Evolutionary conservation across 768 basidiomycete genomes (phyloP).

Genomic region (Amanita rubescens): DNA sequence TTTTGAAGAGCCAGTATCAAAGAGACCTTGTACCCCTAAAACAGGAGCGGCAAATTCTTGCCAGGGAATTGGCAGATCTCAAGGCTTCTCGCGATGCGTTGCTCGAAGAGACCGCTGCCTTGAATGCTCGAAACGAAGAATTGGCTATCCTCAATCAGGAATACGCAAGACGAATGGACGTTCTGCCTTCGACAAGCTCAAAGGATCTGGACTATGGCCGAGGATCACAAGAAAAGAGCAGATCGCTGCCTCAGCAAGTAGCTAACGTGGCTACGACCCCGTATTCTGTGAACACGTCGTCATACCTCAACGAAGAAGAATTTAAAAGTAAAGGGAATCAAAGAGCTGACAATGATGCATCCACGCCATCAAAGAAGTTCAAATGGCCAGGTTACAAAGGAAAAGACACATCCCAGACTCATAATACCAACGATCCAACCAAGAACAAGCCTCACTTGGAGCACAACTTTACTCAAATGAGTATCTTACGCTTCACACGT

Average conservation of each 20-base stretch:
- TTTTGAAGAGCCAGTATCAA: slow-evolving; percentile 80
- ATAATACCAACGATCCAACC: slow-evolving; percentile 25
- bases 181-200: slow-evolving; percentile 27
- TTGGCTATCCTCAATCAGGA: slow-evolving; percentile 82
- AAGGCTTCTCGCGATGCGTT: slow-evolving; percentile 79
- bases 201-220: slow-evolving; percentile 20
- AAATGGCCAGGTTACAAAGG: slow-evolving; percentile 62
- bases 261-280: background rate
- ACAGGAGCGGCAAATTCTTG: slow-evolving; percentile 70
- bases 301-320: slow-evolving; percentile 38
- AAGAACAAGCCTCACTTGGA: slow-evolving; percentile 40
- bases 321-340: slow-evolving; percentile 28
- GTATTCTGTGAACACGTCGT: slow-evolving; percentile 20
- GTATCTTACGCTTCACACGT: slow-evolving; percentile 78
- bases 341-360: slow-evolving; percentile 39
- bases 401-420: slow-evolving; percentile 28
- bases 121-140: slow-evolving; percentile 90
- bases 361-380: slow-evolving; percentile 52
- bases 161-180: slow-evolving; percentile 73
- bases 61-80: slow-evolving; percentile 80
- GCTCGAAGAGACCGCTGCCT: slow-evolving; percentile 84
- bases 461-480: slow-evolving; percentile 87
- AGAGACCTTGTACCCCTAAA: slow-evolving; percentile 81
- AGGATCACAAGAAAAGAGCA: slow-evolving; percentile 22
- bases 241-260: slow-evolving; percentile 16